phyloP scores from a whole-genome alignment of 768 basidiomycete species.

The Leccinum imitatum region DNA sequence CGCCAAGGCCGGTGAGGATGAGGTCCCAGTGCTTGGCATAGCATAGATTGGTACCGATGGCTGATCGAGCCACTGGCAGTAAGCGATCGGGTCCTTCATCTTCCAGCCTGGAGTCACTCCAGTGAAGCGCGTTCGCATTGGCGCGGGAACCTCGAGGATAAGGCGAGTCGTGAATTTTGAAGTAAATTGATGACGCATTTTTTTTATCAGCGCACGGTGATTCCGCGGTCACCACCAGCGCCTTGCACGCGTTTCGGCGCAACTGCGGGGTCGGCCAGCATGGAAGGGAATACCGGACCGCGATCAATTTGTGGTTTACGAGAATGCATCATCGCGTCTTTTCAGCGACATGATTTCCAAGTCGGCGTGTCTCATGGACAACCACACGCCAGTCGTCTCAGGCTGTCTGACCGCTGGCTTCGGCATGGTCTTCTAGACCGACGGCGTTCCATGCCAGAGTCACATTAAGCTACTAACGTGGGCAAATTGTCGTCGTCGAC shows the following conservation, averaged over 20 bases:
- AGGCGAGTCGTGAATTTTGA: constrained; percentile 12
- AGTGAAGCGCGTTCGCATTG: neutral
- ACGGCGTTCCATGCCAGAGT: neutral
- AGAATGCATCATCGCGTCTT: neutral
- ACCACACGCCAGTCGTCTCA: neutral
- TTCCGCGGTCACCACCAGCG: constrained; percentile 1
- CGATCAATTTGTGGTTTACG: neutral
- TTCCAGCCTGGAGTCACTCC: neutral
- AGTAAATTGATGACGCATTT: neutral
- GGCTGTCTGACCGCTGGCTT: neutral
- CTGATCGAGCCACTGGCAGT: constrained; percentile 3
- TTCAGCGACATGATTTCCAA: neutral
- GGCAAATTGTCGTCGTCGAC: neutral
- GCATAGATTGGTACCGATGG: neutral
- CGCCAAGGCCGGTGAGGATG: neutral
- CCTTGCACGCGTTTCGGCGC: neutral
- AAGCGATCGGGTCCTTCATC: constrained; percentile 9
- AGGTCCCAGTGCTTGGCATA: neutral
- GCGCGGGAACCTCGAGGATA: constrained; percentile 15
- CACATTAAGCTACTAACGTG: neutral
- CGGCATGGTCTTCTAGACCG: neutral
- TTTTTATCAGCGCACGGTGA: neutral
- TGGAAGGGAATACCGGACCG: neutral
- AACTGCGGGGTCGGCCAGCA: neutral
- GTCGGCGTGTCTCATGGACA: neutral